Evolutionary conservation across 805 yeast genomes (phyloP).

Genomic region (Saccharomyces eubayanus): DNA sequence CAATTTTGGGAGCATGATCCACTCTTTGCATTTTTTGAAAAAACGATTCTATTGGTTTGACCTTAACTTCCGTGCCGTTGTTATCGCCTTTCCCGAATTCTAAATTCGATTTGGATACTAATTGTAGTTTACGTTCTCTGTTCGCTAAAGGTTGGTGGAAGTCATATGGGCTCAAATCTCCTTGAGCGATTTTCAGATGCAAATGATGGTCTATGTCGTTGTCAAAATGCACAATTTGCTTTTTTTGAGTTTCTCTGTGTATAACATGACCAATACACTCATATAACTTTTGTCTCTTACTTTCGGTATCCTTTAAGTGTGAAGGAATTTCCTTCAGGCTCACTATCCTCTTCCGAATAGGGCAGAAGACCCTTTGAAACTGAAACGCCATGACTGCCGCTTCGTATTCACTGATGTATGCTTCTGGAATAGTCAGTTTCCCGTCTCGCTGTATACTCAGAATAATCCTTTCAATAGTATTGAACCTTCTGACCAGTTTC

Average conservation of each 20-base stretch:
- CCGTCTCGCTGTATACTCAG: constrained; percentile 53
- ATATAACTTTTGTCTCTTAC: background rate
- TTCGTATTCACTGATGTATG: constrained; percentile 50
- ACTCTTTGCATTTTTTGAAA: constrained; percentile 9
- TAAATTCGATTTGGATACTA: constrained; percentile 19
- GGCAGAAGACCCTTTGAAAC: constrained; percentile 80
- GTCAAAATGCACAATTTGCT: constrained; percentile 25
- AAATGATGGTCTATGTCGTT: constrained; percentile 34
- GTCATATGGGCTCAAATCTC: constrained; percentile 55
- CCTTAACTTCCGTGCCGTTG: background rate
- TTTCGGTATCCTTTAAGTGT: constrained; percentile 13
- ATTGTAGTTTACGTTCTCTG: constrained; percentile 25
- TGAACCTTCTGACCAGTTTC: constrained; percentile 43
- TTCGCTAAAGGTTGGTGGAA: constrained; percentile 27
- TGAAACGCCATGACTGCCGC: constrained; percentile 73
- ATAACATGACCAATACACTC: constrained; percentile 35
- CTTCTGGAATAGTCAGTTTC: constrained; percentile 45
- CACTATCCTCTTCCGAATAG: constrained; percentile 39
- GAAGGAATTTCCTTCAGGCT: constrained; percentile 53
- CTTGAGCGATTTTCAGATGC: constrained; percentile 53
- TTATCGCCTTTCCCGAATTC: background rate
- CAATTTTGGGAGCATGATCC: background rate
- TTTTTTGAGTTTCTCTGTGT: constrained; percentile 11
- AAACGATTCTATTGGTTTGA: constrained; percentile 16
- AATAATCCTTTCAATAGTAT: constrained; percentile 48